These are phyloP conservation scores for Cladosporium sp. DNA, from an alignment of 2,329 filamentous ascomycete species.

Conservation along the genomic window DNA sequence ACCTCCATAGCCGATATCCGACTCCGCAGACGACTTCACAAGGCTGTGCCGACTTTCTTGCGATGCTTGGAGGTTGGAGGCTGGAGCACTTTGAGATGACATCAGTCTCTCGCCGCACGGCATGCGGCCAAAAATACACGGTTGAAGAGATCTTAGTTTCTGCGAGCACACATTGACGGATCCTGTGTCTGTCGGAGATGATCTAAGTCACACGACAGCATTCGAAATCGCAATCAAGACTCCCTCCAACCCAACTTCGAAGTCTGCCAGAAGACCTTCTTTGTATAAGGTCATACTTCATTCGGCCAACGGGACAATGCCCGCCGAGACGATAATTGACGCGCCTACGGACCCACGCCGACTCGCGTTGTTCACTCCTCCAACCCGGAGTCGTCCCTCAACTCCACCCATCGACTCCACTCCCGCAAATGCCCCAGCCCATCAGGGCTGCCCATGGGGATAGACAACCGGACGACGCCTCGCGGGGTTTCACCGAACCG, in stretches of 20 bases:
- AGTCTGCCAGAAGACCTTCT: not conserved
- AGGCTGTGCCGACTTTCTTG: constrained; percentile 12
- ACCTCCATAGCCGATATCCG: not conserved
- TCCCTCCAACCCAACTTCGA: not conserved
- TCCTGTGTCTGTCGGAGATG: not conserved
- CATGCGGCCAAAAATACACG: not conserved
- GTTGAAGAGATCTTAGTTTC: not conserved
- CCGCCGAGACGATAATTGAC: constrained; percentile 5
- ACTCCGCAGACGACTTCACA: not conserved
- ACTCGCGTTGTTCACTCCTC: constrained; percentile 4
- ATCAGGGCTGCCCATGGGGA: constrained; percentile 10
- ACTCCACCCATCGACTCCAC: constrained; percentile 8
- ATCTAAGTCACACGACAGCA: not conserved
- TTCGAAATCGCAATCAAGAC: not conserved
- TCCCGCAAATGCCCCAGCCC: constrained; percentile 15
- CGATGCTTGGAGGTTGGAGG: constrained; percentile 5
- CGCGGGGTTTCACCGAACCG: not conserved
- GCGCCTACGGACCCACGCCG: not conserved
- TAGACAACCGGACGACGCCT: not conserved
- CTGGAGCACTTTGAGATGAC: not conserved
- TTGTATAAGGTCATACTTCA: not conserved
- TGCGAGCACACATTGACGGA: not conserved
- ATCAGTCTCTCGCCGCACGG: not conserved
- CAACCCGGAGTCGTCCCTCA: not conserved
- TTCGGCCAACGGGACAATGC: not conserved